Evolutionary conservation across 306 rosid genomes (phyloP).

Genomic region (Crotalaria pallida): DNA sequence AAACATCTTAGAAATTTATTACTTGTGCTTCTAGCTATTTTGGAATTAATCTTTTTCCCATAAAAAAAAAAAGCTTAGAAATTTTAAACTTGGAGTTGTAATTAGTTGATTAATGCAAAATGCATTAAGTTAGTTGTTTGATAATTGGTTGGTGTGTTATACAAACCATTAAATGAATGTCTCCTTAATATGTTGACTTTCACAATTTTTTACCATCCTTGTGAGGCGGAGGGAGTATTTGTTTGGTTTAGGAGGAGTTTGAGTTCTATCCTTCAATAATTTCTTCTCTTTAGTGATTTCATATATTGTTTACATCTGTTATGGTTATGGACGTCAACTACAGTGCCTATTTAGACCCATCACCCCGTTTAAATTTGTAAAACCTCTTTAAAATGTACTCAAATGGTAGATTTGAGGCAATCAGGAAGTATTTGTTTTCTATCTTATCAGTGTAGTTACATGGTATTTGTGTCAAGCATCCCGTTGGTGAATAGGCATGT

Average conservation of each 20-base stretch:
- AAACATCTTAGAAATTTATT: too few relatives aligned
- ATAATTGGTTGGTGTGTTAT: too few relatives aligned
- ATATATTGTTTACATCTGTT: neutral
- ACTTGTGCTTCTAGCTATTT: too few relatives aligned
- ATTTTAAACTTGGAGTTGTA: too few relatives aligned
- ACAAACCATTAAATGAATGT: too few relatives aligned
- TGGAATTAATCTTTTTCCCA: too few relatives aligned
- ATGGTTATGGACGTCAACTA: neutral
- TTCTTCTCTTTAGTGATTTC: neutral
- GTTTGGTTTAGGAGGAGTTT: neutral
- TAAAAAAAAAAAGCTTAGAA: too few relatives aligned
- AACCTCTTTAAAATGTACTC: neutral
- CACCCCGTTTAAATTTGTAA: neutral
- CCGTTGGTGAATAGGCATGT: neutral
- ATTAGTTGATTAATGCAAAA: too few relatives aligned
- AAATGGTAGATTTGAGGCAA: neutral
- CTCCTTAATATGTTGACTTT: too few relatives aligned
- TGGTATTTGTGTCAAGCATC: neutral
- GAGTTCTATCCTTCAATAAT: neutral
- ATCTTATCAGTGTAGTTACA: neutral
- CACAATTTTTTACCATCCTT: too few relatives aligned
- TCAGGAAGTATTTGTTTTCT: neutral
- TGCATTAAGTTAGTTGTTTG: too few relatives aligned
- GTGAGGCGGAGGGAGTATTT: too few relatives aligned
- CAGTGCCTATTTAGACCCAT: neutral